Evolutionary conservation across 805 yeast genomes (phyloP), one percentile per base, ranked within the genome.

Genomic region (Zygoascus biomembranicola): DNA sequence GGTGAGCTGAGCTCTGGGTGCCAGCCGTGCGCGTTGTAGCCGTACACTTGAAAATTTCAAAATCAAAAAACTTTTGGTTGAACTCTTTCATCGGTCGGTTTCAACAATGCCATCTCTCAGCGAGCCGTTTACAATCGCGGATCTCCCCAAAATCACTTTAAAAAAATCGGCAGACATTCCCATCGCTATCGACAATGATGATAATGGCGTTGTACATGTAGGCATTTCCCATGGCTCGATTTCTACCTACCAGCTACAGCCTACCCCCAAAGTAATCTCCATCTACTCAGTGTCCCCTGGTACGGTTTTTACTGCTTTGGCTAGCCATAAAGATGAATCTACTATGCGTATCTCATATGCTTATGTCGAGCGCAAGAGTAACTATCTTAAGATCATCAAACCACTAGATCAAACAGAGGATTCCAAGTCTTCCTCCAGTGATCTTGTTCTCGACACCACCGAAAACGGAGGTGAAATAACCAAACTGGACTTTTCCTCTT

Each of bases 281-380:
- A 63, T 72, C 0, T 62, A 61, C 43, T 59, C 70, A 8, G 61
- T 69, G 3, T 60, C 72, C 1, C 71, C 71, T 3, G 64, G 61
- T 13, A 62, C 64, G 10, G 41, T 44, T 3, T 55, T 68, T 14
- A 59, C 68, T 1, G 63, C 68, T 14, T 20, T 55, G 13, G 18
- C 47, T 19, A 32, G 46, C 28, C 13, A 19, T 20, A 20, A n/a
- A n/a, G 18, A 20, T 13, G 31, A 31, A 20, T 52, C 18, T 16
- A 5, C 13, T 14, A 9, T 45, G 16, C 11, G 32, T 13, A 43
- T 53, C 14, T 50, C 44, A 26, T 57, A 55, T 50, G 68, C 63
- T 8, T 59, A 61, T 1, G 41, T 51, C 5, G 70, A 67, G 52
- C 63, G 70, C 26, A 64, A 62, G 28, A 65, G 63, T 57, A 42